phyloP scores from a whole-genome alignment of 78 protist genomes.

The Ministeria vibrans region DNA sequence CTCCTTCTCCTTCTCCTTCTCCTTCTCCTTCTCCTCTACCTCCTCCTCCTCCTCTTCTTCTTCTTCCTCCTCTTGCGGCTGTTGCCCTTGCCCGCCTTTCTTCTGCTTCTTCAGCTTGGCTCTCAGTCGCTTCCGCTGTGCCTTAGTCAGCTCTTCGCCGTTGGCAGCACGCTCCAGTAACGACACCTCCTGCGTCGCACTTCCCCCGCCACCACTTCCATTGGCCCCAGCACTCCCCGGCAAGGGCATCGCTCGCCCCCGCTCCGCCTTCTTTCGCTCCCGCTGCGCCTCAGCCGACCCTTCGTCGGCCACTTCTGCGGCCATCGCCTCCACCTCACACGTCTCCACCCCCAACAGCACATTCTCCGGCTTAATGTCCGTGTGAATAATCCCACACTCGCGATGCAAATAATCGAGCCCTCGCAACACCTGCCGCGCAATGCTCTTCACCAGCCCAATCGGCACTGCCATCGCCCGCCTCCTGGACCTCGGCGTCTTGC shows the following conservation, averaged over 20 bases:
- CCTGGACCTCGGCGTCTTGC: too few relatives aligned
- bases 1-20: conserved; percentile 14
- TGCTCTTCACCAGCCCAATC: not conserved
- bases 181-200: not conserved
- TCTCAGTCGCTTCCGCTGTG: conserved; percentile 27
- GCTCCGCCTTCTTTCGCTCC: not conserved
- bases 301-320: not conserved
- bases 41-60: too few relatives aligned
- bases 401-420: conserved; percentile 84
- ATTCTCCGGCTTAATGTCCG: conserved; percentile 97
- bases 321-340: not conserved
- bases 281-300: not conserved
- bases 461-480: too few relatives aligned
- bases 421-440: conserved; percentile 1
- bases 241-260: not conserved
- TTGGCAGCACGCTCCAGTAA: not conserved
- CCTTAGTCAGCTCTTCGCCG: conserved; percentile 13
- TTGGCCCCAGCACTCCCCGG: not conserved
- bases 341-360: conserved; percentile 44
- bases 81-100: too few relatives aligned
- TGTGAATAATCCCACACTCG: conserved; percentile 81
- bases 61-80: too few relatives aligned
- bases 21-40: conserved; percentile 25
- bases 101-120: conserved; percentile 6
- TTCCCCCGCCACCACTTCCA: not conserved